Base-by-base conservation (phyloP, 202 grass and related monocot genomes). In the Musa balbisiana region DNA sequence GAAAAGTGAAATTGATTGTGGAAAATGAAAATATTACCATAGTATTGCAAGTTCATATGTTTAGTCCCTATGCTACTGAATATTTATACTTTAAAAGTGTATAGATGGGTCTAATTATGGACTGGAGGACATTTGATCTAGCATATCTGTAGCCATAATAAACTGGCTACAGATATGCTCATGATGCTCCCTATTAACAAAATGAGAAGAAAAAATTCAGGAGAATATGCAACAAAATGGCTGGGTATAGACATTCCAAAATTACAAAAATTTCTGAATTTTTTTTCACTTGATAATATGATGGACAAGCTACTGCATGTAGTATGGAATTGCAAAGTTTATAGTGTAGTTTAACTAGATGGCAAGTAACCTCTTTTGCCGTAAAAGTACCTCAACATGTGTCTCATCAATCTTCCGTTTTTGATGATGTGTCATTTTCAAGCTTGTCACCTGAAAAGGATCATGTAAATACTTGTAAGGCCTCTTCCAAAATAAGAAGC, bases 351-450 rank as follows among this genome's bases (percentile, higher is more conserved):
- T 55, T 73, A 55, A 55, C 12, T 2, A 54, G 12, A 74, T 56
- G 9, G 53, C 24, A 33, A 53, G 2, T 2, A 52, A 71, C 74
- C 6, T 26, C 76, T 72, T 43, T 3, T 53, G 33, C 0, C 22
- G n/a, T 29, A 55, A 43, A 3, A 75, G 81, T 95, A 99, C 95
- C 95, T 99, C 95, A 73, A 99, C 95, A 51, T 99, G 95, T 73
- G 91, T 99, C 79, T 99, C 95, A 56, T 99, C 95, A 68, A 99
- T 99, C 87, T 95, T 99, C 65, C 89, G 82, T 72, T 99, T 99
- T 70, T 99, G 91, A 75, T 99, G 95, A 0, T 89, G 79, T 11
- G 95, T 99, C 95, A 99, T 99, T 87, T 99, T 99, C 86, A 99
- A 99, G 84, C 85, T 95, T 52, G 91, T 92, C 76, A 87, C 91